Percentiles rank a stretch among this genome's conserved stretches.
Conservation (phyloP, 306 rosid species). For the Hippophae tibetana region DNA sequence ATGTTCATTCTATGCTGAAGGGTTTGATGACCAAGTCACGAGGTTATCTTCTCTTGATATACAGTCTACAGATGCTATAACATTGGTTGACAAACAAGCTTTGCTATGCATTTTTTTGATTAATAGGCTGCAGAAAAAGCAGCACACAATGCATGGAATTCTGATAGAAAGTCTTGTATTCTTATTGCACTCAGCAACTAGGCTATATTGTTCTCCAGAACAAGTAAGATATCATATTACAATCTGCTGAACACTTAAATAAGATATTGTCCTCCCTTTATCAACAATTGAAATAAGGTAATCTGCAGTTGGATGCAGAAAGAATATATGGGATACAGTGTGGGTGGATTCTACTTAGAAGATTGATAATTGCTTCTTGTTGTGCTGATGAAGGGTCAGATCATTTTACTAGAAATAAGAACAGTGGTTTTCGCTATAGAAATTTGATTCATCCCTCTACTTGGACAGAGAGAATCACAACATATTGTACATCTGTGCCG, state of each 20-base stretch:
- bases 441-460: conserved; percentile 81
- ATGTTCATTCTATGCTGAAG: conserved; percentile 33
- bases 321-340: conserved; percentile 52
- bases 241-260: conserved; percentile 74
- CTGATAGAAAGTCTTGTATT: conserved; percentile 79
- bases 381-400: conserved; percentile 45
- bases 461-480: conserved; percentile 67
- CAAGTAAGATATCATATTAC: conserved; percentile 64
- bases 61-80: conserved; percentile 68
- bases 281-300: conserved; percentile 49
- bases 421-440: conserved; percentile 42
- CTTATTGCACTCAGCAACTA: conserved; percentile 71
- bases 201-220: conserved; percentile 61
- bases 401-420: conserved; percentile 34
- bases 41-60: conserved; percentile 49
- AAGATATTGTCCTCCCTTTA: conserved; percentile 45
- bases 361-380: conserved; percentile 65
- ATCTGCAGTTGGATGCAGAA: conserved; percentile 44
- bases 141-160: conserved; percentile 77
- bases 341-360: conserved; percentile 80
- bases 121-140: conserved; percentile 49
- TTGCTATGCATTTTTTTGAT: conserved; percentile 61
- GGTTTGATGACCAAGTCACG: conserved; percentile 54
- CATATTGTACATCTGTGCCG: conserved; percentile 45
- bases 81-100: conserved; percentile 86